Conservation (phyloP, 345 rosid genomes). For the Aethionema arabicum region DNA sequence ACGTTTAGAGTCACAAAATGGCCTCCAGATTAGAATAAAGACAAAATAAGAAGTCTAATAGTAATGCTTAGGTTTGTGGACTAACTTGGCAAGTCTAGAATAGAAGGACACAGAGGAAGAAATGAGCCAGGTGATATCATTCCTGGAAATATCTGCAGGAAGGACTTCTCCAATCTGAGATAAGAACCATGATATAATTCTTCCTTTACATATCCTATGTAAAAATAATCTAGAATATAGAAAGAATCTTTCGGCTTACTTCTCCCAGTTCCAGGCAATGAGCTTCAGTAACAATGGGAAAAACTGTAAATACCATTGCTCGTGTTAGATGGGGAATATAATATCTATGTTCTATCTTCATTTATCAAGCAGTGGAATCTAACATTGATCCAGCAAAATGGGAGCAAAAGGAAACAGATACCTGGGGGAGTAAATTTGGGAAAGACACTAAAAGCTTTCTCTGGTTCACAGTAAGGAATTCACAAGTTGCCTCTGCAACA, state of each 20-base stretch:
- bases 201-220: background rate
- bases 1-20: background rate
- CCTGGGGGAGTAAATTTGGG: conserved; percentile 86
- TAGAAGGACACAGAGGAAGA: conserved; percentile 86
- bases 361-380: conserved; percentile 5
- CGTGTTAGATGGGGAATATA: conserved; percentile 19
- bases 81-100: conserved; percentile 89
- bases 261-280: conserved; percentile 93
- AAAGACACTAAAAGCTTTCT: conserved; percentile 61
- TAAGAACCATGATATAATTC: background rate
- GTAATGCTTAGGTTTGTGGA: conserved; percentile 16
- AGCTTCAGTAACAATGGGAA: conserved; percentile 92
- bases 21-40: conserved; percentile 1
- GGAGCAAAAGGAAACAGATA: conserved; percentile 24
- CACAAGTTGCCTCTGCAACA: conserved; percentile 91
- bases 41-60: background rate
- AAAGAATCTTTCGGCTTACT: conserved; percentile 46
- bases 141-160: conserved; percentile 71
- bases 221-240: background rate
- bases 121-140: conserved; percentile 85
- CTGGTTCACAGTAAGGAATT: conserved; percentile 67
- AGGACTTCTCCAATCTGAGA: conserved; percentile 76
- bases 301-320: conserved; percentile 54
- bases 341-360: background rate
- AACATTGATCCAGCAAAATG: background rate